These are phyloP conservation scores for Porpolomopsis calyptriformis DNA, from an alignment of 768 basidiomycete genomes.

Conservation along the genomic window DNA sequence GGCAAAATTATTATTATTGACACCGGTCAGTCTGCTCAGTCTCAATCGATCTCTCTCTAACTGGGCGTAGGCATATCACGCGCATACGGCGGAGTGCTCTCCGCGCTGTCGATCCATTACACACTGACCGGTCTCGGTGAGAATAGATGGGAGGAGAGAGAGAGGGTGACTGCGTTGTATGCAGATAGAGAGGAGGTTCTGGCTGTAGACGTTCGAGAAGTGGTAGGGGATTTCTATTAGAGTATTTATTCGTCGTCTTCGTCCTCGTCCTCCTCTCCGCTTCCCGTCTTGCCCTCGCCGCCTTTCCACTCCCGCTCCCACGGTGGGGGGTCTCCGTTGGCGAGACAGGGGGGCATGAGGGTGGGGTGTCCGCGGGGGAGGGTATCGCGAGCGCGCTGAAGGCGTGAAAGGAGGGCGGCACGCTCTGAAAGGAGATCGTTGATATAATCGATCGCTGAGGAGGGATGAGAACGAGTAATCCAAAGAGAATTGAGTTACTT, in stretches of 20 bases:
- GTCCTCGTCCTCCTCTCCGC: conserved; percentile 38
- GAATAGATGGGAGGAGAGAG: conserved; percentile 47
- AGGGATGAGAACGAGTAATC: conserved; percentile 3
- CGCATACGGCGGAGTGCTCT: conserved; percentile 89
- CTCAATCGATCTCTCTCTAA: neutral
- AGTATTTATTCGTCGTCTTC: conserved; percentile 21
- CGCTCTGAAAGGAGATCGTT: conserved; percentile 54
- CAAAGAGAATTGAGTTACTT: conserved; percentile 40
- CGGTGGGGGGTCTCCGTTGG: conserved; percentile 24
- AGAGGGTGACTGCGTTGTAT: conserved; percentile 61
- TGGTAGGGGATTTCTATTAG: conserved; percentile 13
- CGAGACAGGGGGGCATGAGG: conserved; percentile 9
- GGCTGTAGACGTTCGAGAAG: conserved; percentile 36
- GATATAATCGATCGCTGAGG: conserved; percentile 77
- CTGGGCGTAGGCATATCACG: conserved; percentile 67
- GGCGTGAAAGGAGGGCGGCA: conserved; percentile 42
- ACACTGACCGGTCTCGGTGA: conserved; percentile 51
- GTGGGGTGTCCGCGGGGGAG: conserved; percentile 56
- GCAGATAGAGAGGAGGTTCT: conserved; percentile 39
- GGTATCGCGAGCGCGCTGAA: conserved; percentile 45
- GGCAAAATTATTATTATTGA: conserved; percentile 96
- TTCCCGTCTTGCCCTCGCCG: conserved; percentile 43
- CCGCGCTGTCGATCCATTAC: conserved; percentile 81
- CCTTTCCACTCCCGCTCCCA: conserved; percentile 87
- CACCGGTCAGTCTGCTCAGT: conserved; percentile 45